These are phyloP conservation scores for Colletotrichum orchidophilum DNA, from an alignment of 2,329 filamentous ascomycete genomes.

Conservation along the genomic window DNA sequence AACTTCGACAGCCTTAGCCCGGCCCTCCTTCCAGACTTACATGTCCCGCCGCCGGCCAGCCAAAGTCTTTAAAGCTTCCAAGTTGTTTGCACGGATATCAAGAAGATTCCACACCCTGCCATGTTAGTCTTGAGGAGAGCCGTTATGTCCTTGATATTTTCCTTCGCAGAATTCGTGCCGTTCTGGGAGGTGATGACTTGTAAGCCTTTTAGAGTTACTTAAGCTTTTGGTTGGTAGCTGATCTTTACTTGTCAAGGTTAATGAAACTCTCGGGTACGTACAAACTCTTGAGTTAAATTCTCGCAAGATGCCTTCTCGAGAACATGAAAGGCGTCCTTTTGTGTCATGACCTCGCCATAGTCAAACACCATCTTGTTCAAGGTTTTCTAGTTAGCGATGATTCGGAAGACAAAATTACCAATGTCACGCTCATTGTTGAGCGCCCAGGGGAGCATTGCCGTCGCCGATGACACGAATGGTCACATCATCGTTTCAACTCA, in stretches of 20 bases:
- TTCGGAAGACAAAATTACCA: conserved; percentile 58
- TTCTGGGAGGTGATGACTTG: neutral
- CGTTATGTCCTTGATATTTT: too few relatives aligned
- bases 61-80: neutral
- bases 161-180: too few relatives aligned
- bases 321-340: conserved; percentile 55
- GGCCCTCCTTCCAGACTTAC: neutral
- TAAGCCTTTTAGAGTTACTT: neutral
- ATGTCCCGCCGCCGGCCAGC: neutral
- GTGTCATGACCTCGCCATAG: conserved; percentile 54
- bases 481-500: too few relatives aligned
- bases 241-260: neutral
- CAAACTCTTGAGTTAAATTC: conserved; percentile 45
- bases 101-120: conserved; percentile 52
- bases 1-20: neutral
- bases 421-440: conserved; percentile 61
- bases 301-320: conserved; percentile 60
- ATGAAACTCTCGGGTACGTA: conserved; percentile 40
- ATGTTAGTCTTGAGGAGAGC: neutral
- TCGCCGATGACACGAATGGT: conserved; percentile 52
- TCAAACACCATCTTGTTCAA: conserved; percentile 61
- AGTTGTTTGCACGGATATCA: conserved; percentile 43
- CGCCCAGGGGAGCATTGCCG: conserved; percentile 52
- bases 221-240: neutral
- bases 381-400: conserved; percentile 61